Percentiles rank a stretch among this genome's conserved stretches.
These are phyloP conservation scores for Scedosporium dehoogii DNA, from an alignment of 2,329 filamentous ascomycete species.

Conservation along the genomic window DNA sequence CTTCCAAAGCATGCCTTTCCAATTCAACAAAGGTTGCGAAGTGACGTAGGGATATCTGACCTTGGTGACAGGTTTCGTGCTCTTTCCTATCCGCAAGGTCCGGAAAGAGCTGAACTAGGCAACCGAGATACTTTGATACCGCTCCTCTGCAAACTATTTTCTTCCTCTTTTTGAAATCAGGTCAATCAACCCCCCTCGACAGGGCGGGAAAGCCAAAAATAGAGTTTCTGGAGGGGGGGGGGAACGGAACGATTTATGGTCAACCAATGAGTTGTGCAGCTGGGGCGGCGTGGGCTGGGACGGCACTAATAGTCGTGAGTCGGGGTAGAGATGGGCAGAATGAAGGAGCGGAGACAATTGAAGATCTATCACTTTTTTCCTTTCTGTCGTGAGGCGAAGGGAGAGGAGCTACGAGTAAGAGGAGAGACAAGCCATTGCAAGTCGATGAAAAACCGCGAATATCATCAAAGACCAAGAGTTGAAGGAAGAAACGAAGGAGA, in stretches of 20 bases:
- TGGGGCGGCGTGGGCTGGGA: neutral
- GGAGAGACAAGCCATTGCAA: neutral
- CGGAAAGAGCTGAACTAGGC: too few relatives aligned
- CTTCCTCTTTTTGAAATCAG: too few relatives aligned
- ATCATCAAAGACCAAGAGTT: neutral
- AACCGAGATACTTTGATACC: too few relatives aligned
- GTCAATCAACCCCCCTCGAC: too few relatives aligned
- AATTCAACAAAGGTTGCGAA: too few relatives aligned
- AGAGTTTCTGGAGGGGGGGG: neutral
- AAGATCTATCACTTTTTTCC: too few relatives aligned
- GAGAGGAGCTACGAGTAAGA: too few relatives aligned
- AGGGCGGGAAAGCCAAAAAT: neutral
- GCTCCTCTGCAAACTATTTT: neutral
- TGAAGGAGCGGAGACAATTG: neutral
- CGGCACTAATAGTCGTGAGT: neutral
- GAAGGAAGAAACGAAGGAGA: neutral
- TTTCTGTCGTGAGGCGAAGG: too few relatives aligned
- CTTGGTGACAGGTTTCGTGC: too few relatives aligned
- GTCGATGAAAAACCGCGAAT: neutral
- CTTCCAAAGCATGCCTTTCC: too few relatives aligned
- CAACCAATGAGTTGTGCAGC: neutral
- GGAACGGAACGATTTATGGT: neutral
- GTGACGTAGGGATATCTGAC: too few relatives aligned
- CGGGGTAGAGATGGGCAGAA: neutral
- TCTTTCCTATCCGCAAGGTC: too few relatives aligned